These are phyloP conservation scores for Quercus aquifolioides DNA, from an alignment of 306 rosid species.

Conservation along the genomic window DNA sequence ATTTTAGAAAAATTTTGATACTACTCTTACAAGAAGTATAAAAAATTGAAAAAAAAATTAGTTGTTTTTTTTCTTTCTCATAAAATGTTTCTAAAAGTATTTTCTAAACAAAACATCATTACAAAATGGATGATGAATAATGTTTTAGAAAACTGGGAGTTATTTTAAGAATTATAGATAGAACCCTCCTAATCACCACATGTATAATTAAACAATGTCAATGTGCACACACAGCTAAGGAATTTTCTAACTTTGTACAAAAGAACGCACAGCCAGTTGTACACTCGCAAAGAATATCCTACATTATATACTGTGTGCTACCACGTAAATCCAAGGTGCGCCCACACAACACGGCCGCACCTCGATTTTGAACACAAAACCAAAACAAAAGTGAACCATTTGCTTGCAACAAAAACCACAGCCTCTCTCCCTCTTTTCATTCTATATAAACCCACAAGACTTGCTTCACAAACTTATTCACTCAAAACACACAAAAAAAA, in stretches of 20 bases:
- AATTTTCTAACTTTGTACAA: no score
- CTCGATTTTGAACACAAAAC: neutral
- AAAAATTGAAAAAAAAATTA: no score
- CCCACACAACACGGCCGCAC: neutral
- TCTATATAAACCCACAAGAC: conserved; percentile 25
- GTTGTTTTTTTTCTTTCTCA: no score
- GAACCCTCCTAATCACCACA: no score
- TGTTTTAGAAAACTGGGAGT: no score
- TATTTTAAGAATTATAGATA: no score
- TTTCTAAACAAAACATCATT: no score
- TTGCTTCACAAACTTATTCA: neutral
- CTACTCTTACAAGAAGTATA: no score
- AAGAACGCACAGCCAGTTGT: neutral
- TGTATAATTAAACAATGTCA: no score
- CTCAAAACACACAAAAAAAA: neutral
- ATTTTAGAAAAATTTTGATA: no score
- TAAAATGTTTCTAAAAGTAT: no score
- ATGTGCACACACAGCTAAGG: neutral
- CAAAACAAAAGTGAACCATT: neutral
- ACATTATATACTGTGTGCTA: conserved; percentile 39
- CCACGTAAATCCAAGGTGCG: conserved; percentile 8
- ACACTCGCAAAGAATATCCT: conserved; percentile 31
- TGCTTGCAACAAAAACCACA: neutral
- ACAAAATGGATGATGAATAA: no score
- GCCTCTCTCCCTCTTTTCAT: neutral